These are phyloP conservation scores for Cladosporium phlei DNA, from an alignment of 2,329 filamentous ascomycete genomes.

Conservation along the genomic window DNA sequence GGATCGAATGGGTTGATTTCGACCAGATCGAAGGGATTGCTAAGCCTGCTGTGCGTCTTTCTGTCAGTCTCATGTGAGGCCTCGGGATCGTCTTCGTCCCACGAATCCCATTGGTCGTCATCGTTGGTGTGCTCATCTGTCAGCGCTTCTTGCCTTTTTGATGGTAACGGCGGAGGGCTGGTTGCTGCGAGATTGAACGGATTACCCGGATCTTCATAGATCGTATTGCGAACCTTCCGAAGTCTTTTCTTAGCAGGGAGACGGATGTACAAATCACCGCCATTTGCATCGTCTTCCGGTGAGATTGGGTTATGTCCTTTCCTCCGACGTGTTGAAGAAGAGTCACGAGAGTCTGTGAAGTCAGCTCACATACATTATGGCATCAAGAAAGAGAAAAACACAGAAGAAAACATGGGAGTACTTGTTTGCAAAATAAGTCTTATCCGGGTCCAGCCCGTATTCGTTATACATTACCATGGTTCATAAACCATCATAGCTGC, in stretches of 20 bases:
- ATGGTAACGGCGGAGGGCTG: neutral
- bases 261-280: conserved; percentile 4
- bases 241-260: conserved; percentile 1
- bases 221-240: conserved; percentile 6
- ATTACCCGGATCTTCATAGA: conserved; percentile 9
- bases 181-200: neutral
- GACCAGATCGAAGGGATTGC: conserved; percentile 8
- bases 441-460: neutral
- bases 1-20: conserved; percentile 5
- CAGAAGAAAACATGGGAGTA: too few relatives aligned
- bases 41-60: neutral
- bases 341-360: neutral
- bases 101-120: neutral
- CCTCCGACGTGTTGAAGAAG: neutral
- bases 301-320: conserved; percentile 8
- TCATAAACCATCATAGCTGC: too few relatives aligned
- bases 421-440: neutral
- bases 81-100: neutral
- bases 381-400: too few relatives aligned
- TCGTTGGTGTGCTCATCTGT: neutral
- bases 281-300: conserved; percentile 4
- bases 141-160: neutral
- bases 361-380: too few relatives aligned
- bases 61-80: neutral
- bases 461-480: conserved; percentile 1